phyloP scores from a whole-genome alignment of 169 alveolate genomes.

The Eimeria necatrix region DNA sequence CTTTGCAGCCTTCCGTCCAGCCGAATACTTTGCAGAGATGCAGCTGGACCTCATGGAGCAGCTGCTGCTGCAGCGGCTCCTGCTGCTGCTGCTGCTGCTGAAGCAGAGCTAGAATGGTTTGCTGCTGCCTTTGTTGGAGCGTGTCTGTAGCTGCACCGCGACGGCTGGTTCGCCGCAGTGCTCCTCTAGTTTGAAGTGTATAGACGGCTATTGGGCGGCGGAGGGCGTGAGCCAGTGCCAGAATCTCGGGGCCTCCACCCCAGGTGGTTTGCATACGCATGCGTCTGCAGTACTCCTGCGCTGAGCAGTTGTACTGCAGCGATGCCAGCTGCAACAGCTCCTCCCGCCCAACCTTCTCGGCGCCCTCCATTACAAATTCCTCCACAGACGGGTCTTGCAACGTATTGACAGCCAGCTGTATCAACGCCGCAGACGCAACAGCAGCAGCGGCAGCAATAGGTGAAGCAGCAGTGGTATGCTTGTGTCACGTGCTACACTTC shows the following conservation, averaged over 20 bases:
- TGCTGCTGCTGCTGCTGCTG: constrained; percentile 10
- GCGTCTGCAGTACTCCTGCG: constrained; percentile 39
- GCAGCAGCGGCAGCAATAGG: constrained; percentile 24
- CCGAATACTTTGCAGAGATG: constrained; percentile 16
- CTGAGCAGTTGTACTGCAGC: neutral
- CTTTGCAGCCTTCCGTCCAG: constrained; percentile 8
- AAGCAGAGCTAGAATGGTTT: neutral
- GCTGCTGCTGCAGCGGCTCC: constrained; percentile 16
- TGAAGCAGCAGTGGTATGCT: neutral
- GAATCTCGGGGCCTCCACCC: constrained; percentile 80
- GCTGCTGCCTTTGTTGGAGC: constrained; percentile 7
- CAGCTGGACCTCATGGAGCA: neutral
- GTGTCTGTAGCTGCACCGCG: neutral
- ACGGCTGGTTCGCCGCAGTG: neutral
- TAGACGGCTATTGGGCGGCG: constrained; percentile 47
- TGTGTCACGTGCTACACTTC: neutral
- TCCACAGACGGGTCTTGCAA: neutral
- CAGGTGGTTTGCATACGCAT: constrained; percentile 66
- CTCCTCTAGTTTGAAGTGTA: neutral
- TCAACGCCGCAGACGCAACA: neutral
- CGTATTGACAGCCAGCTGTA: constrained; percentile 67
- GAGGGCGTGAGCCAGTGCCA: constrained; percentile 64
- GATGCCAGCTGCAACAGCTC: constrained; percentile 23
- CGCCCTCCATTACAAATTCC: constrained; percentile 20
- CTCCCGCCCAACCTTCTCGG: constrained; percentile 21